Conservation (phyloP, 164 flowering plant genomes). For the Nelumbo lutea region DNA sequence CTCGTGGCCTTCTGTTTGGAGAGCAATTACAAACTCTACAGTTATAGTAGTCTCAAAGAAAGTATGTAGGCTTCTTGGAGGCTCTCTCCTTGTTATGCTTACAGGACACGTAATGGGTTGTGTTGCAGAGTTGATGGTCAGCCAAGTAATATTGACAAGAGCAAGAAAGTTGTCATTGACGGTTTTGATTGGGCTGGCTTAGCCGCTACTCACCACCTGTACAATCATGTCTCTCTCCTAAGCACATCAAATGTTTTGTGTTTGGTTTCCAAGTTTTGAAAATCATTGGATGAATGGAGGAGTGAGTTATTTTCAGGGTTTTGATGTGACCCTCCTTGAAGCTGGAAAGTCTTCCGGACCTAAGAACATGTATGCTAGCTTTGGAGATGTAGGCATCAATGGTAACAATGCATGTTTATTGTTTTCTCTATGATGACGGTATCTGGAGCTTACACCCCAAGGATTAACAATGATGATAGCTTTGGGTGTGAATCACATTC, state of each 20-base stretch:
- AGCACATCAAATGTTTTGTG: neutral
- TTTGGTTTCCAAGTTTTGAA: neutral
- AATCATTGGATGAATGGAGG: too few species aligned
- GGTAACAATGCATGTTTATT: constrained; percentile 26
- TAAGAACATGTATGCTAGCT: constrained; percentile 12
- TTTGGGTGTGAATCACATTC: too few species aligned
- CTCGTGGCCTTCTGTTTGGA: too few species aligned
- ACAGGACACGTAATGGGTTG: constrained; percentile 14
- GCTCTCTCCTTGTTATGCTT: constrained; percentile 14
- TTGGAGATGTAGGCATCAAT: constrained; percentile 38
- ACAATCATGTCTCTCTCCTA: constrained; percentile 41
- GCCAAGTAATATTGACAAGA: constrained; percentile 17
- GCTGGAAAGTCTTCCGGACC: constrained; percentile 22
- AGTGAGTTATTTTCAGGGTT: constrained; percentile 35
- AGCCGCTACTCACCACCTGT: constrained; percentile 66
- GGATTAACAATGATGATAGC: too few species aligned
- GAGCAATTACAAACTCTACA: too few species aligned
- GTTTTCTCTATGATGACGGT: neutral
- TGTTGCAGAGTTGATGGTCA: constrained; percentile 28
- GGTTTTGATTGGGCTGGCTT: constrained; percentile 71
- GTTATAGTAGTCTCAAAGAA: too few species aligned
- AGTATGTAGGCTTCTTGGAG: constrained; percentile 24
- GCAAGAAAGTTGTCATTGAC: constrained; percentile 48
- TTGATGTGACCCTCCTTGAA: constrained; percentile 54
- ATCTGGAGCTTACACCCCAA: too few species aligned